These are phyloP conservation scores for Neopestalotiopsis clavispora DNA, from an alignment of 2,329 filamentous ascomycete genomes.

Conservation along the genomic window DNA sequence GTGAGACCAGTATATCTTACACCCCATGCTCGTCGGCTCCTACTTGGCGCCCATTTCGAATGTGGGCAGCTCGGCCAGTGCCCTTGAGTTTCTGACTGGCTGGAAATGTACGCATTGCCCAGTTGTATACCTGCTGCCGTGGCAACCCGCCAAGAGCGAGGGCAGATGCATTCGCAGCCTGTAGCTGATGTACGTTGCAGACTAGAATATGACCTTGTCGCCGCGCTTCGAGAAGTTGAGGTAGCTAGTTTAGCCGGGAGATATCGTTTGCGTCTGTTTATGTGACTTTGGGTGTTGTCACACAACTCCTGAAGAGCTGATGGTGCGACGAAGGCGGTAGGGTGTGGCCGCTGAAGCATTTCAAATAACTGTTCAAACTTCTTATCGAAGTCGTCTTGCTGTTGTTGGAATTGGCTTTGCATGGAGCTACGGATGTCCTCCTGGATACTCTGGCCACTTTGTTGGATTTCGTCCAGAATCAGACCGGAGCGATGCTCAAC, in stretches of 20 bases:
- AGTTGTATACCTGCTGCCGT: not conserved
- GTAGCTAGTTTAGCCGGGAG: not conserved
- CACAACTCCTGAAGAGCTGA: conserved; percentile 11
- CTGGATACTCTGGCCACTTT: not conserved
- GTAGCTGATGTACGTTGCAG: not conserved
- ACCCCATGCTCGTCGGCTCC: not conserved
- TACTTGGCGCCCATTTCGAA: not conserved
- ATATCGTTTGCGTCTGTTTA: not conserved
- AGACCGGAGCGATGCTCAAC: not conserved
- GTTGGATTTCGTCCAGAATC: not conserved
- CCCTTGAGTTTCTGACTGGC: not conserved
- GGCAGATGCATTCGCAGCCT: conserved; percentile 11
- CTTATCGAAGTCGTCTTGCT: not conserved
- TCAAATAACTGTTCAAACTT: not conserved
- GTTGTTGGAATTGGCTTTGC: not conserved
- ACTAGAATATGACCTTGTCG: not conserved
- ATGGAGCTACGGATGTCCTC: not conserved
- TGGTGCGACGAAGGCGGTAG: not conserved
- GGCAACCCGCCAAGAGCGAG: conserved; percentile 1
- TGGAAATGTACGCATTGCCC: conserved; percentile 13
- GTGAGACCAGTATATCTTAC: not conserved
- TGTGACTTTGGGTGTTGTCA: not conserved
- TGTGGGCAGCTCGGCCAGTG: conserved; percentile 19
- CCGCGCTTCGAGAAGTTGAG: not conserved
- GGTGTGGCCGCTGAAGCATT: not conserved